Evolutionary conservation across 177 flowering plant species (phyloP), one percentile per base, ranked within the genome.

Genomic region (Vitis hybrid): DNA sequence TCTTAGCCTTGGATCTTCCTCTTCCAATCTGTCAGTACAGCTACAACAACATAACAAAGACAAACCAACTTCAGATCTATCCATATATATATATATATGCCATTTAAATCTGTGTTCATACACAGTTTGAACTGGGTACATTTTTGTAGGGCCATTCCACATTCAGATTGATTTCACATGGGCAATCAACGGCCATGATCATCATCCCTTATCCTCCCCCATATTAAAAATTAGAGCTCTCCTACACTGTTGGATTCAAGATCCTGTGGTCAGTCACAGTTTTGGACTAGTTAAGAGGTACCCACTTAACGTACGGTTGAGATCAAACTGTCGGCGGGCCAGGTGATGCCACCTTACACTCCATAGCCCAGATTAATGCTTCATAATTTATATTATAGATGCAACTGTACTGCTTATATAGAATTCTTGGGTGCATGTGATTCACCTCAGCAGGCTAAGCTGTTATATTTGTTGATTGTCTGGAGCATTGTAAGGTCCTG

Each of bases 401-500:
- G 77, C 86, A 80, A 79, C 82, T 81, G 78, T 79, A 17, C 51
- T 67, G 58, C 50, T 58, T 52, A 65, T 81, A 80, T 64, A 70
- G 59, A 75, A 80, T 67, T 81, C 72, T 69, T 69, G 77, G 80
- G 73, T 71, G 87, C 90, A 88, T 86, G 88, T 86, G 89, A 81
- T 81, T 74, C 74, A 74, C 24, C 75, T 77, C 64, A 69, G 74
- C 80, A 80, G 70, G 74, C 79, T 78, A 79, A 73, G 81, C 82
- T 81, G 82, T 80, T 78, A 15, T 49, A 56, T 62, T 73, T 71
- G 73, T 77, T 81, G 78, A 77, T 82, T 82, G 79, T 80, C 76
- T 76, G 71, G 64, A 63, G 68, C 49, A 67, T 49, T 72, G 74
- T 60, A 74, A 72, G 64, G 27, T 63, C 72, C 73, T 67, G 73